phyloP scores from a whole-genome alignment of 2,329 filamentous ascomycete genomes.

The Coleophoma eucalyptorum region DNA sequence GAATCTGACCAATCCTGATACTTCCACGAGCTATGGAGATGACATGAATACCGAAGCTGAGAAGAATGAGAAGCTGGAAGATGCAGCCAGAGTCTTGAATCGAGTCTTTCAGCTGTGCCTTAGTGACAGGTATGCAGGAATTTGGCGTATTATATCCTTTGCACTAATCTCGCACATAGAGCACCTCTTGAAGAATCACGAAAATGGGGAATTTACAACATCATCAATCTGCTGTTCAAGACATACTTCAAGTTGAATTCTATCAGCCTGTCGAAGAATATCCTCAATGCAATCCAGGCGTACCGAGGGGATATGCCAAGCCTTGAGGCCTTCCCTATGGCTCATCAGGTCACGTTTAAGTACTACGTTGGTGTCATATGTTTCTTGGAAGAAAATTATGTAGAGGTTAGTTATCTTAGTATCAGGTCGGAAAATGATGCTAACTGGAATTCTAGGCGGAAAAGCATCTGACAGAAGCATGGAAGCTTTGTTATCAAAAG shows the following conservation, averaged over 20 bases:
- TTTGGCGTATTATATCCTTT: background rate
- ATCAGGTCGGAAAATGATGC: background rate
- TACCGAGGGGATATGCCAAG: constrained; percentile 76
- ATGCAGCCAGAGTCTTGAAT: constrained; percentile 87
- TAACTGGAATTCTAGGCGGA: constrained; percentile 55
- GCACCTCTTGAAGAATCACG: constrained; percentile 82
- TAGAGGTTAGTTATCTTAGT: constrained; percentile 49
- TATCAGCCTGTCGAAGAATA: constrained; percentile 83
- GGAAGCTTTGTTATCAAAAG: constrained; percentile 72
- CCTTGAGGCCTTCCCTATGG: constrained; percentile 76
- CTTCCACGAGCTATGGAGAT: constrained; percentile 60
- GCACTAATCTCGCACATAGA: constrained; percentile 37
- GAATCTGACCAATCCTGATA: constrained; percentile 39
- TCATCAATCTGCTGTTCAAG: constrained; percentile 94
- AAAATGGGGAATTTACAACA: constrained; percentile 97
- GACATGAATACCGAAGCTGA: constrained; percentile 75
- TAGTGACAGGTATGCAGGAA: constrained; percentile 68
- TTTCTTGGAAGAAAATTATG: constrained; percentile 93
- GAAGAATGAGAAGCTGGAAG: constrained; percentile 82
- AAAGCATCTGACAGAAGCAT: constrained; percentile 74
- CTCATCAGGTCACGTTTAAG: constrained; percentile 91
- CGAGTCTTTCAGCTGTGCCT: constrained; percentile 88
- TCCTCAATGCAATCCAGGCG: constrained; percentile 78
- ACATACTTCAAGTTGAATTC: constrained; percentile 97
- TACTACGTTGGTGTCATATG: constrained; percentile 94